A percentile compares a stretch with the other conserved stretches of the same genome.
Conservation (phyloP, 2,329 filamentous ascomycete species). For the Stemphylium vesicarium region DNA sequence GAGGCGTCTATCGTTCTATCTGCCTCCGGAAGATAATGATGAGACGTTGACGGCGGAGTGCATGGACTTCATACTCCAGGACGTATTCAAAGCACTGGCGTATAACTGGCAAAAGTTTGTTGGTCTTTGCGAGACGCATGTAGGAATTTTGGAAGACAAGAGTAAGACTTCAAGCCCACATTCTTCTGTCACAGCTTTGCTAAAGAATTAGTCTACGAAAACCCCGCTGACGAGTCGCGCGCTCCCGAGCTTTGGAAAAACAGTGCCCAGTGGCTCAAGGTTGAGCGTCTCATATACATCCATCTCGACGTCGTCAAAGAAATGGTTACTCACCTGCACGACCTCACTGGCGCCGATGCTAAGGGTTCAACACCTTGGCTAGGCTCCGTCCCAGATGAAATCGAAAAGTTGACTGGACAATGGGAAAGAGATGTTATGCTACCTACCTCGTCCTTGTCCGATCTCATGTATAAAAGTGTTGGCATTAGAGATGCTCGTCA, state of each 20-base stretch:
- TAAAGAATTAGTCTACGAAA: conserved; percentile 54
- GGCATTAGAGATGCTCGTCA: conserved; percentile 60
- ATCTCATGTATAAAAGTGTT: conserved; percentile 61
- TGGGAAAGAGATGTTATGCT: conserved; percentile 59
- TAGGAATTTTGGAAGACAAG: conserved; percentile 53
- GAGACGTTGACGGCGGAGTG: conserved; percentile 55
- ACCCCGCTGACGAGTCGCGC: conserved; percentile 59
- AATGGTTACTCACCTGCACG: conserved; percentile 52
- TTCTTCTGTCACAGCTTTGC: not conserved
- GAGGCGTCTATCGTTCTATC: conserved; percentile 59
- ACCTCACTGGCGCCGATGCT: conserved; percentile 47
- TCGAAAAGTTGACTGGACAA: conserved; percentile 55
- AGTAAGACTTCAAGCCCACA: conserved; percentile 9
- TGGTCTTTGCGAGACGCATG: conserved; percentile 55
- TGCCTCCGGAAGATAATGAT: conserved; percentile 54
- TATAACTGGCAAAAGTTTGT: conserved; percentile 56
- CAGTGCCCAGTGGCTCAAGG: conserved; percentile 58
- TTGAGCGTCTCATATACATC: conserved; percentile 59
- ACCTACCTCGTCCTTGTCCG: conserved; percentile 57
- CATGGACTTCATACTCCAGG: conserved; percentile 57
- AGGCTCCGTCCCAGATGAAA: conserved; percentile 48
- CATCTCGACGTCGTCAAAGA: conserved; percentile 58
- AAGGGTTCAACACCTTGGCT: conserved; percentile 49
- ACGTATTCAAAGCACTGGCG: conserved; percentile 57
- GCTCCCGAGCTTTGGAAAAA: conserved; percentile 61